Conservation (phyloP, 768 basidiomycete species). For the Termitomyces sp. region DNA sequence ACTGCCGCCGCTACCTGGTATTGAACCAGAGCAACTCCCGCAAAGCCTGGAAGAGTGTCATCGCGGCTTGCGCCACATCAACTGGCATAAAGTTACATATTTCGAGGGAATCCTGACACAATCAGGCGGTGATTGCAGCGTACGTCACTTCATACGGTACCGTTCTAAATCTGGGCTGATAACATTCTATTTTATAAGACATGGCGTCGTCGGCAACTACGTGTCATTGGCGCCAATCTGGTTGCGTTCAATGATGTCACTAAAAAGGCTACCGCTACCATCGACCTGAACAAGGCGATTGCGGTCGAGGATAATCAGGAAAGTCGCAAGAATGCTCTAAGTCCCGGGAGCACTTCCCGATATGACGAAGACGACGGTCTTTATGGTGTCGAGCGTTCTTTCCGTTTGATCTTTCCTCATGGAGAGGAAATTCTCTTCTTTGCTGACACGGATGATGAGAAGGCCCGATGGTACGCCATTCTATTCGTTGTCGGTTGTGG, state of each 20-base stretch:
- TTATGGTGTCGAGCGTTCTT: constrained; percentile 77
- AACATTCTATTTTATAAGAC: constrained; percentile 41
- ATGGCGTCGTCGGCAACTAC: constrained; percentile 79
- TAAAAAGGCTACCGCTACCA: constrained; percentile 85
- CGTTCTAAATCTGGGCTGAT: background rate
- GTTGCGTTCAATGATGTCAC: constrained; percentile 93
- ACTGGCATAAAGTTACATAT: constrained; percentile 94
- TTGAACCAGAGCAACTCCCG: constrained; percentile 74
- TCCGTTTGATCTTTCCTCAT: constrained; percentile 76
- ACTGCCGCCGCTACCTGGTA: constrained; percentile 83
- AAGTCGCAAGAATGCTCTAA: constrained; percentile 40
- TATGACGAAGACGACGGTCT: constrained; percentile 60
- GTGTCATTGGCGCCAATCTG: constrained; percentile 81
- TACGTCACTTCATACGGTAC: constrained; percentile 35
- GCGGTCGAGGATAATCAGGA: constrained; percentile 76
- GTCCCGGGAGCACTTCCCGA: constrained; percentile 32
- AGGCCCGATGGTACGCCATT: constrained; percentile 70
- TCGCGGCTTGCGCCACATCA: constrained; percentile 82
- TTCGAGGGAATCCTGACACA: constrained; percentile 93
- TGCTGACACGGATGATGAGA: constrained; percentile 88
- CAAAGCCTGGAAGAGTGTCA: constrained; percentile 92
- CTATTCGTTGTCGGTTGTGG: background rate
- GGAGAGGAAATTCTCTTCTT: constrained; percentile 85
- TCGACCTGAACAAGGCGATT: constrained; percentile 82
- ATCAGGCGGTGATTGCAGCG: constrained; percentile 87